Conservation (phyloP, 441 rosid genomes). For the Hura crepitans region DNA sequence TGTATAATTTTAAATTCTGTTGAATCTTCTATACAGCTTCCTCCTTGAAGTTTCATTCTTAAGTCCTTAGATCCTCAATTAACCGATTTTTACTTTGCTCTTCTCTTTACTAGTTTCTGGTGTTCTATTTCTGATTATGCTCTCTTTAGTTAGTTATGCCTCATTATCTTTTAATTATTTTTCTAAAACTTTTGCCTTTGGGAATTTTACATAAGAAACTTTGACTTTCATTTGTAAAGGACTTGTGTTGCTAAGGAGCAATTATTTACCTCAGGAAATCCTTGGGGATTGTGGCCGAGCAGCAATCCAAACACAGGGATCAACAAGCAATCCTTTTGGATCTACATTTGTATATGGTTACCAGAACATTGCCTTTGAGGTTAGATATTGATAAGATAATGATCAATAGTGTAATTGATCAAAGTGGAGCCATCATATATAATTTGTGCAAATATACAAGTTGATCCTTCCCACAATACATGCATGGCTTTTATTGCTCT, state of each 20-base stretch:
- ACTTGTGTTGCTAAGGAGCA: slow-evolving; percentile 16
- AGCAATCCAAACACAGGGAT: slow-evolving; percentile 96
- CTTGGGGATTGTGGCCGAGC: slow-evolving; percentile 97
- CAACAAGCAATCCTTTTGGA: slow-evolving; percentile 92
- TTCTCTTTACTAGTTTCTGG: neutral
- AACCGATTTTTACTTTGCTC: neutral
- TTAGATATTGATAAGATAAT: slow-evolving; percentile 24
- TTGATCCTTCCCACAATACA: neutral
- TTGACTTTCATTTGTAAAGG: neutral
- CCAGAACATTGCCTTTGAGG: slow-evolving; percentile 94
- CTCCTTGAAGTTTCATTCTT: neutral
- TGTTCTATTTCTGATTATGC: neutral
- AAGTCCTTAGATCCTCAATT: neutral
- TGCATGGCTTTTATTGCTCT: neutral
- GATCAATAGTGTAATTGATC: neutral
- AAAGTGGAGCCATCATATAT: neutral
- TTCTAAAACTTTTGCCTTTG: neutral
- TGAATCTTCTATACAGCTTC: neutral
- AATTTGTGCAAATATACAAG: neutral
- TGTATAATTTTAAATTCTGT: neutral
- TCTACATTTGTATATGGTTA: slow-evolving; percentile 94
- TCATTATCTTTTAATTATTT: neutral
- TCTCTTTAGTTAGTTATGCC: neutral
- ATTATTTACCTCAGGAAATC: slow-evolving; percentile 53
- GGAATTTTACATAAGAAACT: neutral